Conservation (phyloP, 1,284 basidiomycete genomes). For the Phylloporus gajari region DNA sequence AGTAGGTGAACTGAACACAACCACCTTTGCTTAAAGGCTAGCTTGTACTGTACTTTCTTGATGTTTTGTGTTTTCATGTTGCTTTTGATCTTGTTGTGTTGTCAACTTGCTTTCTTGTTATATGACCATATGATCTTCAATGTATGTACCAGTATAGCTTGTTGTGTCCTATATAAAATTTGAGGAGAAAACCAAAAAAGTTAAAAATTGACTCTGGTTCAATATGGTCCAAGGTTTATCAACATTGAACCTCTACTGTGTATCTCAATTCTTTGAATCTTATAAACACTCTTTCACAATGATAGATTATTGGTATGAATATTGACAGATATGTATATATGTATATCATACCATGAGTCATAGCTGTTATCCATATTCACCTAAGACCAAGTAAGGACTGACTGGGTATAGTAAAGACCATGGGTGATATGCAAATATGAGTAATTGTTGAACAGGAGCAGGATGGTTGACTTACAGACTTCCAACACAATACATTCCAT, state of each 20-base stretch:
- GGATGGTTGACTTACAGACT: too few species aligned
- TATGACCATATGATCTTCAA: constrained; percentile 15
- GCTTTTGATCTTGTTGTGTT: constrained; percentile 6
- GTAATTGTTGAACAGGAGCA: constrained; percentile 18
- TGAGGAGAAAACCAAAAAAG: constrained; percentile 7
- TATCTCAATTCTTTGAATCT: neutral
- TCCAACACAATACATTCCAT: constrained; percentile 64
- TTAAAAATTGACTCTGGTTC: constrained; percentile 3
- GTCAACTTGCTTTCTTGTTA: constrained; percentile 25
- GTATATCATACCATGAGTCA: constrained; percentile 31
- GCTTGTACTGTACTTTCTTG: neutral
- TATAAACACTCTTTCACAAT: constrained; percentile 31
- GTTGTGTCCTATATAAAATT: constrained; percentile 19
- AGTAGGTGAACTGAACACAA: constrained; percentile 34
- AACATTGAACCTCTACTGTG: neutral
- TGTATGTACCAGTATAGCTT: constrained; percentile 14
- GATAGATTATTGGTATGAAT: constrained; percentile 35
- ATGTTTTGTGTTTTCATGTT: constrained; percentile 12
- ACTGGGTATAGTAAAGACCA: constrained; percentile 10
- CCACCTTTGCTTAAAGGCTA: constrained; percentile 24
- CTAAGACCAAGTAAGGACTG: constrained; percentile 23
- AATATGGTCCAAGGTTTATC: too few species aligned
- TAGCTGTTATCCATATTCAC: constrained; percentile 14
- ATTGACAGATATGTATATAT: constrained; percentile 12
- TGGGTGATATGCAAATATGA: constrained; percentile 9